A percentile compares a stretch with the other conserved stretches of the same genome.
Conservation (phyloP, 2,329 filamentous ascomycete species). For the Colletotrichum musicola region DNA sequence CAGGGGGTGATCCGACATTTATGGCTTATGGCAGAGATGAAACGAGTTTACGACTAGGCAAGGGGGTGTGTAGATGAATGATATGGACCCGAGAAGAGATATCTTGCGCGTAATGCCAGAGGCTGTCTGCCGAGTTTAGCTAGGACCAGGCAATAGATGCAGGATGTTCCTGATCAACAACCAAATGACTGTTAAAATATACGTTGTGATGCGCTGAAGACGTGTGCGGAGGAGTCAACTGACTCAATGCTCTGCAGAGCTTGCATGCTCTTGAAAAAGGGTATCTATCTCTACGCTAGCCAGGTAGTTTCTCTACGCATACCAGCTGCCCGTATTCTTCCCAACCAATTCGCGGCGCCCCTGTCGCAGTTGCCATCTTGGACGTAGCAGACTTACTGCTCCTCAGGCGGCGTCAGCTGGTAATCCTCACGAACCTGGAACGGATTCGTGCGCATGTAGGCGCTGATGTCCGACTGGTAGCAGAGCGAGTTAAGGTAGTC, state of each 20-base stretch:
- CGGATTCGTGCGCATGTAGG: conserved; percentile 66
- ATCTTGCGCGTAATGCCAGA: conserved; percentile 39
- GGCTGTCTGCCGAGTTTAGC: conserved; percentile 31
- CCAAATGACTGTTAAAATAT: background rate
- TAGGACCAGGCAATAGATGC: conserved; percentile 37
- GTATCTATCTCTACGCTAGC: no score
- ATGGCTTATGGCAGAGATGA: conserved; percentile 49
- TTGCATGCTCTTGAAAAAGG: no score
- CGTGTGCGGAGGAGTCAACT: background rate
- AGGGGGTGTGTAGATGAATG: conserved; percentile 37
- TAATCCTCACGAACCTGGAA: conserved; percentile 56
- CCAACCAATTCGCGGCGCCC: no score
- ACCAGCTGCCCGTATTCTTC: no score
- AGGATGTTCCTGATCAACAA: conserved; percentile 35
- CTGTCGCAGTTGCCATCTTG: no score
- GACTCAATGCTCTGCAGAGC: no score
- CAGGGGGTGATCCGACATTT: conserved; percentile 44
- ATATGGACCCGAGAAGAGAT: conserved; percentile 38
- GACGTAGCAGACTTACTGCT: background rate
- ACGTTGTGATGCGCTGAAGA: background rate
- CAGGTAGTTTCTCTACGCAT: no score
- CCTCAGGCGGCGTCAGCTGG: conserved; percentile 14
- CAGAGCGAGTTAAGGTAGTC: conserved; percentile 71
- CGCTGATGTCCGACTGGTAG: conserved; percentile 71
- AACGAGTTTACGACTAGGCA: conserved; percentile 42